Evolutionary conservation across 1,284 basidiomycete genomes (phyloP).

Genomic region (Cryptococcus sp.): DNA sequence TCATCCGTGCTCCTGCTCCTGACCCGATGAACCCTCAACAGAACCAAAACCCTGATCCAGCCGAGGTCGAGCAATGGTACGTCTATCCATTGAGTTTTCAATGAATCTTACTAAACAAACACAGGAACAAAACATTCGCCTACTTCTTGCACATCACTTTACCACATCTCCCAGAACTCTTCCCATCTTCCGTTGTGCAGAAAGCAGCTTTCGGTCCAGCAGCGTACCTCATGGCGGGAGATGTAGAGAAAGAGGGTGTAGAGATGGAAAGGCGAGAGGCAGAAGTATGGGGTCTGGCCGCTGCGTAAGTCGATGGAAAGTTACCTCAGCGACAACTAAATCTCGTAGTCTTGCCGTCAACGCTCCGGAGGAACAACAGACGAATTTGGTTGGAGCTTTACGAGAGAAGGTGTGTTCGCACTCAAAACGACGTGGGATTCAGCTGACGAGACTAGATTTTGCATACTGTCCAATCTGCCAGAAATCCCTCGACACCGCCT

Average conservation of each 20-base stretch:
- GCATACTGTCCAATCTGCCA: slow-evolving; percentile 44
- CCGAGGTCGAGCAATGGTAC: slow-evolving; percentile 82
- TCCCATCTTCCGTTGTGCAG: slow-evolving; percentile 79
- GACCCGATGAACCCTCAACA: slow-evolving; percentile 49
- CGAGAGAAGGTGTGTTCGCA: slow-evolving; percentile 72
- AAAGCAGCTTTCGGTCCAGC: slow-evolving; percentile 54
- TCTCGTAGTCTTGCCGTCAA: slow-evolving; percentile 64
- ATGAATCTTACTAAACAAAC: not conserved
- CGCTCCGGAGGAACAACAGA: slow-evolving; percentile 73
- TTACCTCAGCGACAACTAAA: not conserved
- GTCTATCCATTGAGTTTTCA: slow-evolving; percentile 17
- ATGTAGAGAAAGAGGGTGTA: slow-evolving; percentile 63
- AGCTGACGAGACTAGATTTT: slow-evolving; percentile 26
- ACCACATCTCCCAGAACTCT: slow-evolving; percentile 70
- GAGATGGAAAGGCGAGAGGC: slow-evolving; percentile 47
- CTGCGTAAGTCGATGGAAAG: slow-evolving; percentile 60
- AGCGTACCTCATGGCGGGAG: slow-evolving; percentile 44
- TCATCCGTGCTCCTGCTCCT: slow-evolving; percentile 66
- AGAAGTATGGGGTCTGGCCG: slow-evolving; percentile 47
- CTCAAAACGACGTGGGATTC: not conserved
- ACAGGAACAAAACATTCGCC: slow-evolving; percentile 75
- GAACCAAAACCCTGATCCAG: slow-evolving; percentile 53
- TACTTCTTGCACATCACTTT: slow-evolving; percentile 74
- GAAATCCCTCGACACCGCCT: slow-evolving; percentile 29
- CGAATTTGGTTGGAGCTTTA: slow-evolving; percentile 74